Base-by-base conservation (phyloP, 257 asterid genomes). In the Verbascum thapsus region DNA sequence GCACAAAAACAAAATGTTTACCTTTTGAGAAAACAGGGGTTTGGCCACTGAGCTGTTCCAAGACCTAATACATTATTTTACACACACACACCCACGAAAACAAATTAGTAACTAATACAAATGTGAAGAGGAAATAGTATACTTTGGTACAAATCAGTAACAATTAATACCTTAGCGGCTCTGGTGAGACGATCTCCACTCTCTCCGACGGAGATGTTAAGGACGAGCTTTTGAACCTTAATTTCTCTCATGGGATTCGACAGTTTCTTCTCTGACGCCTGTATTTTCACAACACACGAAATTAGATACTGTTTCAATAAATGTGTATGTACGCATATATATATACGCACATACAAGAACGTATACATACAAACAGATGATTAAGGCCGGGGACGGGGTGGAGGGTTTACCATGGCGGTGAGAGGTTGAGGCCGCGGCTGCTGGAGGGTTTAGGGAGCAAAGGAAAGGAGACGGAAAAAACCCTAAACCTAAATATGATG, bases 171-270 rank as follows among this genome's bases (percentile, higher is more conserved):
- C 80, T 56, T 80, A 86, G n/a, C n/a, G n/a, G n/a, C n/a, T n/a
- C n/a, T n/a, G n/a, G n/a, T n/a, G n/a, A n/a, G n/a, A n/a, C n/a
- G 86, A 79, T 83, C 89, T 47, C 89, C 89, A 8, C 86, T 81
- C 77, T 81, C 90, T 17, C 90, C 90, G 6, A 83, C 90, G 1
- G 90, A 83, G 65, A 83, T 81, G 76, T 83, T 83, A 13, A 83
- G 90, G 12, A 83, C 90, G 48, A 83, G 74, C 76, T 83, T 83
- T 73, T 83, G 90, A 10, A 83, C 90, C 76, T 83, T 83, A 70
- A 83, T 83, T 34, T 83, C 87, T 39, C 90, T 71, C 90, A 83
- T 83, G 0, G 87, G 87, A 63, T 83, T 83, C 66, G 55, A 71
- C 58, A 78, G 65, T 60, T 83, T 83, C 90, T 78, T 81, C 77